These are phyloP conservation scores for Daldinia sp. DNA, from an alignment of 2,329 filamentous ascomycete genomes.

Conservation along the genomic window DNA sequence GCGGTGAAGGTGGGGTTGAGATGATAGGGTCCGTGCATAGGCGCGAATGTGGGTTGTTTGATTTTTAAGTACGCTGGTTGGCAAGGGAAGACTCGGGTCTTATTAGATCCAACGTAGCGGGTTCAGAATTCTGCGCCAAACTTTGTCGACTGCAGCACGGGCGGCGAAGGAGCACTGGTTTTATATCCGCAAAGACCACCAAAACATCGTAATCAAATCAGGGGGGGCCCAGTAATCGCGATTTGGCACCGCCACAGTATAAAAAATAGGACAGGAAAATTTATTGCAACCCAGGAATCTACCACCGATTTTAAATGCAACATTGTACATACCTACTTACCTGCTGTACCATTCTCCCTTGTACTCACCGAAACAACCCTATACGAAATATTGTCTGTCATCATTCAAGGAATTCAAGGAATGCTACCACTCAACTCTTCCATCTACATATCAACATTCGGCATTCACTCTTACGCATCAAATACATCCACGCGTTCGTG, in stretches of 20 bases:
- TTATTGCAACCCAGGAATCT: constrained; percentile 5
- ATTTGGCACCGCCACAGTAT: constrained; percentile 35
- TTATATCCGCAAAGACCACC: constrained; percentile 43
- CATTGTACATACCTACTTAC: neutral
- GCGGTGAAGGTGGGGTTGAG: constrained; percentile 44
- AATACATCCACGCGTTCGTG: constrained; percentile 8
- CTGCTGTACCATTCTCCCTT: neutral
- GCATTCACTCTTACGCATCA: too few species aligned
- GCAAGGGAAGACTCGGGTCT: constrained; percentile 11
- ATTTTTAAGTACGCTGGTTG: neutral
- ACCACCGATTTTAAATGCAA: constrained; percentile 16
- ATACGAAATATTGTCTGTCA: constrained; percentile 8
- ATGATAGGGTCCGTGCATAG: constrained; percentile 10
- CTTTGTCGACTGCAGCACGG: constrained; percentile 32
- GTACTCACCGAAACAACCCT: constrained; percentile 21
- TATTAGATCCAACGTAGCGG: constrained; percentile 28
- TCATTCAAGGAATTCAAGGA: constrained; percentile 12
- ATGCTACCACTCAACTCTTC: neutral
- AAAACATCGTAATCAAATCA: constrained; percentile 38
- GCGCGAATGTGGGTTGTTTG: neutral
- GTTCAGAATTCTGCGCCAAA: constrained; percentile 36
- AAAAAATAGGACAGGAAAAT: constrained; percentile 5
- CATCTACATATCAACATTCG: too few species aligned
- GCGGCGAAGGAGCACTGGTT: constrained; percentile 44
- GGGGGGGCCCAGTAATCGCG: constrained; percentile 39